phyloP scores from a whole-genome alignment of 169 alveolate genomes.

The Plasmodium vivax region DNA sequence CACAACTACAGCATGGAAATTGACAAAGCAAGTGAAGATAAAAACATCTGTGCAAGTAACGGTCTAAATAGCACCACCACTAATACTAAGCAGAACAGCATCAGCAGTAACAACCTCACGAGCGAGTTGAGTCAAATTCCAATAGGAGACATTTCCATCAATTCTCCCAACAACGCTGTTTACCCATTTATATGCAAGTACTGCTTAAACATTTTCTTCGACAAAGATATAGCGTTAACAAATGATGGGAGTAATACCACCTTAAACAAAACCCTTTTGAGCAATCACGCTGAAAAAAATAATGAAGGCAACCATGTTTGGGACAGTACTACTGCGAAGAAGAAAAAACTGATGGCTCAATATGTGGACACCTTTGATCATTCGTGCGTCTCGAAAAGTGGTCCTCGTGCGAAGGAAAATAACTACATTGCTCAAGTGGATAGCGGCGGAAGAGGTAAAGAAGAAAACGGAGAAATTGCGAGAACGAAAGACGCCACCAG shows the following conservation, averaged over 20 bases:
- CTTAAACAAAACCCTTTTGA: neutral
- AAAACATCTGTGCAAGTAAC: neutral
- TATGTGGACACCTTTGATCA: neutral
- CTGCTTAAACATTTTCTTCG: conserved; percentile 53
- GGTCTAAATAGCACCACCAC: neutral
- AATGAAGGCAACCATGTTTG: neutral
- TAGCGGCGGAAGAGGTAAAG: neutral
- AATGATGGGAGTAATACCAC: neutral
- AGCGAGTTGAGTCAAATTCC: neutral
- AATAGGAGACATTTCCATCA: neutral
- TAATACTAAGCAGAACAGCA: neutral
- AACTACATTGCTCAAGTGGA: neutral
- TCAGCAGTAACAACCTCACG: neutral
- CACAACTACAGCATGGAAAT: neutral
- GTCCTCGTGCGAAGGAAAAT: neutral
- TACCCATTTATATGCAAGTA: conserved; percentile 24
- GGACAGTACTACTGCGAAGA: neutral
- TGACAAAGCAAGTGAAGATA: neutral
- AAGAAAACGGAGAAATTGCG: neutral
- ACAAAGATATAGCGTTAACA: neutral
- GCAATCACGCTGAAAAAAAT: neutral
- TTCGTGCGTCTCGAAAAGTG: neutral
- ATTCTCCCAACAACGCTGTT: neutral
- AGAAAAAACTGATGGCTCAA: neutral
- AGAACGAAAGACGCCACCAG: neutral